phyloP scores from a whole-genome alignment of 306 rosid genomes.

The Vigna radiata region DNA sequence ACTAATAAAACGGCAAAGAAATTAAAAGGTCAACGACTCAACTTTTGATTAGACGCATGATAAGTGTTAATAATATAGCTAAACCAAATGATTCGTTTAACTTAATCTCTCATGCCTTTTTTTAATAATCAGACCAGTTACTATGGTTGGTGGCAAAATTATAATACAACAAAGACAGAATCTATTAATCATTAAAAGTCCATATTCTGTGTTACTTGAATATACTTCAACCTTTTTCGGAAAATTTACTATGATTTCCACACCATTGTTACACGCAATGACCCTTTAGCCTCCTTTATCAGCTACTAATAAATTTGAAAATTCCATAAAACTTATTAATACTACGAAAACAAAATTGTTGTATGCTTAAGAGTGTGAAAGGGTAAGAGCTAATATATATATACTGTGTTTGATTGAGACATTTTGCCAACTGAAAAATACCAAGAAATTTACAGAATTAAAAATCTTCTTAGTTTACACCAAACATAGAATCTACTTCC shows the following conservation, averaged over 20 bases:
- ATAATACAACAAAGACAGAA: not conserved
- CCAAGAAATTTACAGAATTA: not conserved
- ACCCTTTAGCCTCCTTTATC: too few relatives aligned
- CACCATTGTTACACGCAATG: too few relatives aligned
- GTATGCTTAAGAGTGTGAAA: not conserved
- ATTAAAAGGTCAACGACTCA: not conserved
- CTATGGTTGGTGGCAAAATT: not conserved
- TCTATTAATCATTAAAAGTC: not conserved
- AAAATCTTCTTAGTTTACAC: not conserved
- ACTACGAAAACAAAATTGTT: too few relatives aligned
- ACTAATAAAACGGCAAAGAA: not conserved
- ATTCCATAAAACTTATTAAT: too few relatives aligned
- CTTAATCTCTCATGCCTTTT: not conserved
- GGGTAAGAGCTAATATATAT: constrained; percentile 32
- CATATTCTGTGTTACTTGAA: too few relatives aligned
- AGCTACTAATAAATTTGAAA: too few relatives aligned
- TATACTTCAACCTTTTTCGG: too few relatives aligned
- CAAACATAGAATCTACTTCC: not conserved
- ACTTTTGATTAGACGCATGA: not conserved
- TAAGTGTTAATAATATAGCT: not conserved
- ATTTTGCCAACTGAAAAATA: constrained; percentile 15
- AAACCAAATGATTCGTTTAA: not conserved
- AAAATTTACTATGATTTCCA: too few relatives aligned
- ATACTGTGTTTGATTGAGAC: constrained; percentile 30
- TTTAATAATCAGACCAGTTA: not conserved